Evolutionary conservation across 1,284 basidiomycete species (phyloP).

Genomic region (Tilletia walkeri): DNA sequence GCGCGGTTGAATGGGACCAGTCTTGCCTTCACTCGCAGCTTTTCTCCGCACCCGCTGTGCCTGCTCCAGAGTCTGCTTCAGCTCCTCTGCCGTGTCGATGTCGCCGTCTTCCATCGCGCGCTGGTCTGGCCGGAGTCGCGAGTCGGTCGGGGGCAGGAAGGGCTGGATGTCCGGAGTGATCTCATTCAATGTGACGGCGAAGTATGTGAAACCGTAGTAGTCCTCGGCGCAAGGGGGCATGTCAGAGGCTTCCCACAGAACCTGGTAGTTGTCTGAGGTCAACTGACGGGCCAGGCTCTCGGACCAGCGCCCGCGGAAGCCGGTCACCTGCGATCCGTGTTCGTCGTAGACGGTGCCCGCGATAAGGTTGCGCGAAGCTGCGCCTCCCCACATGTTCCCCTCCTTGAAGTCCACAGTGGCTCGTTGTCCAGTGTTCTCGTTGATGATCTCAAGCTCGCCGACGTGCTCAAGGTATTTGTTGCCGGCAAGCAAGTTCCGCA

Average conservation of each 20-base stretch:
- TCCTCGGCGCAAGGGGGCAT: constrained; percentile 45
- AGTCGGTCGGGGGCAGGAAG: constrained; percentile 77
- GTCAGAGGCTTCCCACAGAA: constrained; percentile 51
- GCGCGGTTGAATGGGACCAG: constrained; percentile 26
- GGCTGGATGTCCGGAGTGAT: constrained; percentile 63
- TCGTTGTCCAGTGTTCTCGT: constrained; percentile 39
- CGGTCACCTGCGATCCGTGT: constrained; percentile 33
- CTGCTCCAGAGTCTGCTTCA: constrained; percentile 74
- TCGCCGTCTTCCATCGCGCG: constrained; percentile 79
- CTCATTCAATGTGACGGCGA: constrained; percentile 54
- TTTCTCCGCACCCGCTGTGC: constrained; percentile 57
- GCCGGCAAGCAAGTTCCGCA: constrained; percentile 54
- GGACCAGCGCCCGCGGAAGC: constrained; percentile 48
- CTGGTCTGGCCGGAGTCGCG: constrained; percentile 79
- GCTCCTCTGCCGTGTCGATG: constrained; percentile 70
- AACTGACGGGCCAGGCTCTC: constrained; percentile 42
- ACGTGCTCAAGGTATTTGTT: constrained; percentile 56
- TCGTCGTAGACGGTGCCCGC: constrained; percentile 47
- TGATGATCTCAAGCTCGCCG: constrained; percentile 50
- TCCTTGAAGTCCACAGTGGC: constrained; percentile 52
- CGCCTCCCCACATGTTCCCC: constrained; percentile 49
- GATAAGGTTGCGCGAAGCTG: constrained; percentile 42
- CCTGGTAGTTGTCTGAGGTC: constrained; percentile 47
- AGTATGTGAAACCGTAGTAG: constrained; percentile 55
- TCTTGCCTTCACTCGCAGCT: constrained; percentile 23